Base-by-base conservation (phyloP, 768 basidiomycete genomes). In the Thelephora ganbajun region DNA sequence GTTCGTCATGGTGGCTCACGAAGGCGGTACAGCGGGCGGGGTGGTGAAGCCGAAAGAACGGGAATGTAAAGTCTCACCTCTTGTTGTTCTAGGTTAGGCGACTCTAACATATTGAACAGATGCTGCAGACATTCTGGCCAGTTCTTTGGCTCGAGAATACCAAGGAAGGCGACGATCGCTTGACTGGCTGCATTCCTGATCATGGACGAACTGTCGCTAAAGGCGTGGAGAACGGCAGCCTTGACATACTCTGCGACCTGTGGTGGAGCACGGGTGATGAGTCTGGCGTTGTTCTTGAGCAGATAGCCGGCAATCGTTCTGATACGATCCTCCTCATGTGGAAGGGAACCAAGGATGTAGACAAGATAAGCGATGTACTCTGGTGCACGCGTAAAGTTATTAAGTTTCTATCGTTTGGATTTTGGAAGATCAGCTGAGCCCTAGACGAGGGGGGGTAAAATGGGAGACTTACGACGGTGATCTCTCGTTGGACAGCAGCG, bases 331-430 rank as follows among this genome's bases (percentile, higher is more conserved):
- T 92, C 84, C 66, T 97, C 91, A 51, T 77, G 71, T 1, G 81
- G 72, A 70, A 87, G 67, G 41, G 73, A 71, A 49, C 83, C 80
- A 53, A 98, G 79, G 68, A 97, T 92, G 63, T 93, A 88, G 18
- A 86, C 86, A 53, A 99, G 80, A 74, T 99, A 98, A 49, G 84
- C 92, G 51, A 91, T 82, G 63, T 96, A 98, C 64, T 96, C 91
- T 42, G 92, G 87, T 53, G 83, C 81, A 57, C 81, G 80, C 60
- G 87, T 83, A 64, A 88, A 91, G 52, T 69, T 74, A 63, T 86
- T 89, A 53, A 92, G 73, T 84, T 88, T 89, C 87, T 91, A 35
- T 20, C 26, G 26, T 30, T 30, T 30, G 26, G 26, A 30, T 30
- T 30, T 30, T 30, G 26, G 9, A 9, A 30, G 26, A 30, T 30